Evolutionary conservation across 352 stramenopile genomes (phyloP).

Genomic region (Globisporangium spiculum): DNA sequence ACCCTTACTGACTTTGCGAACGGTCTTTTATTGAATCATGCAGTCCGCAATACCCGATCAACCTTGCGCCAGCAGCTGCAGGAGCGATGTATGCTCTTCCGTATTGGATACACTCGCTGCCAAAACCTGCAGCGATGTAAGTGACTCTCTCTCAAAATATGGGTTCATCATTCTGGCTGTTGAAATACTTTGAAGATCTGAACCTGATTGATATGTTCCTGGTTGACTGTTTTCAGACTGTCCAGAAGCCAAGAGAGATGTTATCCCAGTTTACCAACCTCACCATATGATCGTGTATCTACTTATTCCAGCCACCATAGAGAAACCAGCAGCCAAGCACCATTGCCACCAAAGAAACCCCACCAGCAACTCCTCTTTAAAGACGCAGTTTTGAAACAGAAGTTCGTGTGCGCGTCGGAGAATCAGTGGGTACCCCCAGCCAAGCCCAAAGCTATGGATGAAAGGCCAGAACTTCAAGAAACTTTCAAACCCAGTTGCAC

Average conservation of each 20-base stretch:
- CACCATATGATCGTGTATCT: background rate
- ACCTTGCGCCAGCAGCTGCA: background rate
- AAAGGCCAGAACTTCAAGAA: background rate
- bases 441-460: background rate
- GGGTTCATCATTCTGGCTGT: background rate
- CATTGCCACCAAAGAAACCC: slow-evolving; percentile 19
- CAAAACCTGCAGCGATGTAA: slow-evolving; percentile 6
- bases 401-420: background rate
- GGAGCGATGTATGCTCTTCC: background rate
- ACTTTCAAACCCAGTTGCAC: background rate
- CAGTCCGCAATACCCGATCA: background rate
- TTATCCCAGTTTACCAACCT: background rate
- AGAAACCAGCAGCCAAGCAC: background rate
- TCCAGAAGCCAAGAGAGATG: background rate
- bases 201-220: background rate
- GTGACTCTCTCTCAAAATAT: background rate
- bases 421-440: slow-evolving; percentile 5
- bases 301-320: slow-evolving; percentile 4
- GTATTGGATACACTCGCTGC: slow-evolving; percentile 9
- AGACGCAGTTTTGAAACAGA: slow-evolving; percentile 52
- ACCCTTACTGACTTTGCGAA: background rate
- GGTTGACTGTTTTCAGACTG: background rate
- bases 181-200: background rate
- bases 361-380: slow-evolving; percentile 44
- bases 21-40: background rate